phyloP scores from a whole-genome alignment of 768 basidiomycete species.

The Inosperma sp. region DNA sequence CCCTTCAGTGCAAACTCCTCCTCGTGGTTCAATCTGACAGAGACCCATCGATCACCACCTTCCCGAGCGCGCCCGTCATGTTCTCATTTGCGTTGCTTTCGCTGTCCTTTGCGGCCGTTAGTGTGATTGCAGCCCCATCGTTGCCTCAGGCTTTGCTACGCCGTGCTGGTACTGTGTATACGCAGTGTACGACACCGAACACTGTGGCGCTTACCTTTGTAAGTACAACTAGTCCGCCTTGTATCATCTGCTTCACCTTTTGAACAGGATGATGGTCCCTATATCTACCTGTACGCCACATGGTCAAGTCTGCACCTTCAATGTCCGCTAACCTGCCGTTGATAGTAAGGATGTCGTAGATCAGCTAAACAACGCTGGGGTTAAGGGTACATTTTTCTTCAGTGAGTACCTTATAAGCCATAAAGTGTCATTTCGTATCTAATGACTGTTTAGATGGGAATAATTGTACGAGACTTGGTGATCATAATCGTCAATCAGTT shows the following conservation, averaged over 20 bases:
- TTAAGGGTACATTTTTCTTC: conserved; percentile 42
- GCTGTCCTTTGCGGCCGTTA: background rate
- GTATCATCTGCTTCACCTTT: background rate
- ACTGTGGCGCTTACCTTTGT: conserved; percentile 34
- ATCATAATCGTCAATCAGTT: background rate
- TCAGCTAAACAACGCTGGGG: conserved; percentile 28
- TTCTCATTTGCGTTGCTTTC: background rate
- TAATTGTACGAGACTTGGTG: conserved; percentile 29
- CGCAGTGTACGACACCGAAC: conserved; percentile 29
- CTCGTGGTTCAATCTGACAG: too few species aligned
- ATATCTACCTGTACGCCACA: conserved; percentile 21
- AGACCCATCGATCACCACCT: too few species aligned
- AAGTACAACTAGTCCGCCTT: conserved; percentile 9
- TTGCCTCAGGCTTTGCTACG: background rate
- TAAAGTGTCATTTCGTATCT: background rate
- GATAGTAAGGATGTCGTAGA: conserved; percentile 30
- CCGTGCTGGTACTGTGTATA: conserved; percentile 25
- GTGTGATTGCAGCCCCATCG: background rate
- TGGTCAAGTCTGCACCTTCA: background rate
- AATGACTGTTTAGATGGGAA: conserved; percentile 28
- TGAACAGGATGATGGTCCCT: conserved; percentile 34
- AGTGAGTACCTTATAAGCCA: conserved; percentile 22
- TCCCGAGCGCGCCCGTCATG: too few species aligned
- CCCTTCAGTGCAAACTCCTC: too few species aligned
- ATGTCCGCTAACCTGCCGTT: background rate